Percentiles rank a stretch among this genome's conserved stretches.
Conservation (phyloP, 768 basidiomycete genomes). For the Leccinum boreale region DNA sequence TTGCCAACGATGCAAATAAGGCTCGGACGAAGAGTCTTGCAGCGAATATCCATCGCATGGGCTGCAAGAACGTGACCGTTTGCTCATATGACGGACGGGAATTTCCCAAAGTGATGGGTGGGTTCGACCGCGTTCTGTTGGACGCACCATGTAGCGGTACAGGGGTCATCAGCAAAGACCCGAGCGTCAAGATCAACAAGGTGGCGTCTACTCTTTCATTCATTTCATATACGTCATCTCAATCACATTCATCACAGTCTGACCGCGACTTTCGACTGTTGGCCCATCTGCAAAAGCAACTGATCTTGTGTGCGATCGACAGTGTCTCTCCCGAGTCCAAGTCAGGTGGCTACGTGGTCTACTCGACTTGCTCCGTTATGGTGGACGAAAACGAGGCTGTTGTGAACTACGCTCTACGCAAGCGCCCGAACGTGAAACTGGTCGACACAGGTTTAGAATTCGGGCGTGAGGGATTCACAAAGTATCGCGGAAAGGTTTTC, state of each 20-base stretch:
- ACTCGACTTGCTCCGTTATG: slow-evolving; percentile 97
- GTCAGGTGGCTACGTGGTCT: slow-evolving; percentile 92
- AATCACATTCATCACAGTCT: slow-evolving; percentile 47
- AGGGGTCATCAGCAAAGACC: slow-evolving; percentile 96
- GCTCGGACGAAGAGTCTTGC: slow-evolving; percentile 92
- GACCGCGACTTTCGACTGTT: slow-evolving; percentile 94
- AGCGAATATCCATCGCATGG: slow-evolving; percentile 93
- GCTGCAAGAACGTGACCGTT: slow-evolving; percentile 96
- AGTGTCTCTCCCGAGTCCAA: slow-evolving; percentile 86
- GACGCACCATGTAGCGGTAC: slow-evolving; percentile 99
- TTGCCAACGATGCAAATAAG: slow-evolving; percentile 97
- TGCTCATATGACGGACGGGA: slow-evolving; percentile 97
- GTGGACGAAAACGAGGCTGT: slow-evolving; percentile 99
- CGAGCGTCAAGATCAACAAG: slow-evolving; percentile 98
- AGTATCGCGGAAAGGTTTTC: slow-evolving; percentile 89
- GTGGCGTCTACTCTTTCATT: slow-evolving; percentile 38
- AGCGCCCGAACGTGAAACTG: slow-evolving; percentile 88
- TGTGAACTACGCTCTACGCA: slow-evolving; percentile 94
- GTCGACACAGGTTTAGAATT: slow-evolving; percentile 93
- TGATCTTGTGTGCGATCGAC: slow-evolving; percentile 97
- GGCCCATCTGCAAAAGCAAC: slow-evolving; percentile 97
- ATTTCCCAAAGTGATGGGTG: slow-evolving; percentile 98
- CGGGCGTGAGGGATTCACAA: slow-evolving; percentile 87
- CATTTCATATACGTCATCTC: background rate
- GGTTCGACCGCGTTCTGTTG: slow-evolving; percentile 94